Conservation (phyloP, 352 stramenopile genomes). For the Elongisporangium prolatum region DNA sequence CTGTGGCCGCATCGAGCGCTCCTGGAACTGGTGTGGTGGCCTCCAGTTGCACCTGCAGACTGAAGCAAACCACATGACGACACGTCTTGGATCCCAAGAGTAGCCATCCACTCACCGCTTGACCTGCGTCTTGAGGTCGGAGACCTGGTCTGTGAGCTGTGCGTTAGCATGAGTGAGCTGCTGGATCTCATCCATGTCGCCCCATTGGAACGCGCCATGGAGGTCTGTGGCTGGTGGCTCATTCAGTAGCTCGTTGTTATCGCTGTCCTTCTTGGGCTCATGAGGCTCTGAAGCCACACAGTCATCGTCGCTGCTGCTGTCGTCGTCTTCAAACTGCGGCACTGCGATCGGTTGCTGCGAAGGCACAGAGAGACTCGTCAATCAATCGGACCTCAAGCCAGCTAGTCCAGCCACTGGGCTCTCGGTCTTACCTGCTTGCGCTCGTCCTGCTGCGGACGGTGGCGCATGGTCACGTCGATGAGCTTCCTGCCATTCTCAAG, state of each 20-base stretch:
- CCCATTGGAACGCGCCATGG: conserved; percentile 39
- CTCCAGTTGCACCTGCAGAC: conserved; percentile 67
- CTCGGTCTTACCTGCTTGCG: conserved; percentile 11
- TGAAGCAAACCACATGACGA: conserved; percentile 8
- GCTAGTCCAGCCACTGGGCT: not conserved
- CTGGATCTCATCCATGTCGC: conserved; percentile 49
- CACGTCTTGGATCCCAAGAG: not conserved
- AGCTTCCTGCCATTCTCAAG: conserved; percentile 42
- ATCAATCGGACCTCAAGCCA: too few species aligned
- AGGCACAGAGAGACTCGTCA: too few species aligned
- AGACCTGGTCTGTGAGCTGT: conserved; percentile 29
- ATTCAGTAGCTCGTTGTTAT: conserved; percentile 9
- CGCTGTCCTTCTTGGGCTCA: conserved; percentile 1
- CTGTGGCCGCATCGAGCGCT: conserved; percentile 27
- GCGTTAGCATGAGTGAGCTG: conserved; percentile 57
- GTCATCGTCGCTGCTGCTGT: conserved; percentile 30
- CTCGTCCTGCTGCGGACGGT: conserved; percentile 4
- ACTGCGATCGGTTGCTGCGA: conserved; percentile 38
- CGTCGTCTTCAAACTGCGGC: conserved; percentile 67
- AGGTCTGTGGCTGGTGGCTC: conserved; percentile 5
- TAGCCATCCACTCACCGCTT: conserved; percentile 27
- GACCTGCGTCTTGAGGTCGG: conserved; percentile 54
- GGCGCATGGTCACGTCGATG: conserved; percentile 47
- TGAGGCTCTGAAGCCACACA: conserved; percentile 13
- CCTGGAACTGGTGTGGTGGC: conserved; percentile 59